A percentile compares a stretch with the other conserved stretches of the same genome.
Conservation (phyloP, 129 eudicot species). For the Helianthus annuus region DNA sequence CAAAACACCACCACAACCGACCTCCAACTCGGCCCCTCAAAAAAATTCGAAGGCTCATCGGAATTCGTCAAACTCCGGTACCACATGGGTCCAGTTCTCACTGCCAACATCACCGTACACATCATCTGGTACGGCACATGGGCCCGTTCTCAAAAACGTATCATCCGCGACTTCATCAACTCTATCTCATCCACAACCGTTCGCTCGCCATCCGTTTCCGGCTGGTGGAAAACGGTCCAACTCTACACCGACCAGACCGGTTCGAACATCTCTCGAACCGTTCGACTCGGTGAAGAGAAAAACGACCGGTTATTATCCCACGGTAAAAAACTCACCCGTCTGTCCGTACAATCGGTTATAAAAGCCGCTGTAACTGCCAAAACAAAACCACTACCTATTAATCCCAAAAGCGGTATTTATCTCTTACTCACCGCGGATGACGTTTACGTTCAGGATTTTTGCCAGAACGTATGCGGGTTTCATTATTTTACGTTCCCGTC, state of each 20-base stretch:
- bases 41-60: conserved; percentile 92
- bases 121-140: conserved; percentile 92
- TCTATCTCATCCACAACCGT: conserved; percentile 59
- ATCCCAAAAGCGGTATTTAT: conserved; percentile 68
- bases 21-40: conserved; percentile 51
- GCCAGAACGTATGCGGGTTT: conserved; percentile 77
- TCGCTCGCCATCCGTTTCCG: conserved; percentile 62
- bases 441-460: conserved; percentile 76
- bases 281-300: conserved; percentile 62
- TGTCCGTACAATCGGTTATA: conserved; percentile 72
- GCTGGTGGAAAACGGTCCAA: conserved; percentile 87
- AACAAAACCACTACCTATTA: conserved; percentile 73
- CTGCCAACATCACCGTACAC: conserved; percentile 76
- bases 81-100: conserved; percentile 98
- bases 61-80: conserved; percentile 72
- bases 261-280: conserved; percentile 60
- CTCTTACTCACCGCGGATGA: conserved; percentile 71
- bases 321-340: conserved; percentile 73
- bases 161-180: conserved; percentile 79
- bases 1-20: conserved; percentile 38
- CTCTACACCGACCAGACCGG: conserved; percentile 89
- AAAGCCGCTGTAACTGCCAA: conserved; percentile 60
- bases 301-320: conserved; percentile 73
- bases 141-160: conserved; percentile 66
- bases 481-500: conserved; percentile 90